Base-by-base conservation (phyloP, 208 protist species). In the Leishmania tropica region DNA sequence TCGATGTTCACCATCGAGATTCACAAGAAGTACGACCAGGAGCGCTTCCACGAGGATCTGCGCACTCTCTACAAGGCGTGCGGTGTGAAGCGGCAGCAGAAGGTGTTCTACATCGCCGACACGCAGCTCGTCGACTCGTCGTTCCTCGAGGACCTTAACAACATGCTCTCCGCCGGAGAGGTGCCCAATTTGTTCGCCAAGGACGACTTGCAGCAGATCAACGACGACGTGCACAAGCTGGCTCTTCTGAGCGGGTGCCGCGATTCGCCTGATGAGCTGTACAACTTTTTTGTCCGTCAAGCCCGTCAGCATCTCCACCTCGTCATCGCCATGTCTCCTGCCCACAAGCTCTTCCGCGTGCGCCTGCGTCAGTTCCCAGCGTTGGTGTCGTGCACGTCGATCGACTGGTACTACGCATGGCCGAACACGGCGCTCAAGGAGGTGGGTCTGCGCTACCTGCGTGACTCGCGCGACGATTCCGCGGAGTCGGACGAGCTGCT, bases 401-500 rank as follows among this genome's bases (percentile, higher is more conserved):
- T 99, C 83, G 98, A 99, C 88, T 99, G 99, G 98, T 99, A 99
- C 89, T 86, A 92, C 62, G 96, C 98, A 74, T 99, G 99, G 99
- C 99, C 99, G 48, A 92, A 92, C 60, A 97, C 99, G 77, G 99
- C 99, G 65, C 93, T 99, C 56, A 93, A 94, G 76, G 98, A 99
- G 90, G 95, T 98, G 35, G 96, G 94, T 58, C 79, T 97, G 60
- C 93, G 95, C 53, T 95, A 95, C 83, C 87, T 98, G 54, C 71
- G 92, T 74, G 94, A 97, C 64, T 88, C 90, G n/a, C 89, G 95
- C 56, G 97, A 98, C 82, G 67, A 28, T 10, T 81, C 91, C 28
- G 83, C 86, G n/a, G 98, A 99, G 76, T 84, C 93, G 0, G 93
- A 99, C 74, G 92, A 96, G 84, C 81, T 96, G 73, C 89, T 94